These are phyloP conservation scores for Actinomortierella ambigua DNA, from an alignment of 371 early-diverging fungal species.

Conservation along the genomic window DNA sequence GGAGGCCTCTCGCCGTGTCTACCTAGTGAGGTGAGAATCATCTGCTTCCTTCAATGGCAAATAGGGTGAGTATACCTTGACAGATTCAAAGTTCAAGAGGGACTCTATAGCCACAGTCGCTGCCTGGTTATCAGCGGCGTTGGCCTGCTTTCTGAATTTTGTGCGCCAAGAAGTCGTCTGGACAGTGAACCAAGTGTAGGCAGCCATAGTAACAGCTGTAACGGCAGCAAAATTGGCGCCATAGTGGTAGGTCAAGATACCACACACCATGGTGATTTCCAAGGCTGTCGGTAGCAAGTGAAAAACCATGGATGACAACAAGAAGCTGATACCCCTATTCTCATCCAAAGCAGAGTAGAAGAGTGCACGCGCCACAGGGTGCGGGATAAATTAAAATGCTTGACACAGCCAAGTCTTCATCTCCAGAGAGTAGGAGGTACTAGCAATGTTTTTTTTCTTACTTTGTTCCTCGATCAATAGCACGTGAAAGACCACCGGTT, in stretches of 20 bases:
- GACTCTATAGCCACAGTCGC: slow-evolving; percentile 93
- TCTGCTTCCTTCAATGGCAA: neutral
- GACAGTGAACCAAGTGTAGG: slow-evolving; percentile 90
- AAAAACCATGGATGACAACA: slow-evolving; percentile 91
- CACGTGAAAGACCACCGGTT: slow-evolving; percentile 94
- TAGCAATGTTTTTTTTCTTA: slow-evolving; percentile 36
- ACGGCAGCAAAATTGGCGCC: slow-evolving; percentile 86
- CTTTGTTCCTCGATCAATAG: slow-evolving; percentile 98
- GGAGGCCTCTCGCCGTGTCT: too few species aligned
- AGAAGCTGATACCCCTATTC: slow-evolving; percentile 88
- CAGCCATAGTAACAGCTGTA: slow-evolving; percentile 82
- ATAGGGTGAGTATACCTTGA: too few species aligned
- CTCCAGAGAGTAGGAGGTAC: too few species aligned
- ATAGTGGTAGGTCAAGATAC: slow-evolving; percentile 88
- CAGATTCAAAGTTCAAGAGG: slow-evolving; percentile 93
- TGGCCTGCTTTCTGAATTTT: slow-evolving; percentile 88
- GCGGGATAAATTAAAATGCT: neutral
- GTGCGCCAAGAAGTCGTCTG: slow-evolving; percentile 86
- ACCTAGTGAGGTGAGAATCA: too few species aligned
- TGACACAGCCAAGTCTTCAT: too few species aligned
- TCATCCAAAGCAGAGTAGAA: slow-evolving; percentile 3
- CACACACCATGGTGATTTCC: slow-evolving; percentile 95
- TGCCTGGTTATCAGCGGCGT: slow-evolving; percentile 93
- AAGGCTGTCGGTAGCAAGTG: slow-evolving; percentile 92
- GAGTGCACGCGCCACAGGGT: neutral